Evolutionary conservation across 2,329 filamentous ascomycete genomes (phyloP).

Genomic region (Alternaria dauci): DNA sequence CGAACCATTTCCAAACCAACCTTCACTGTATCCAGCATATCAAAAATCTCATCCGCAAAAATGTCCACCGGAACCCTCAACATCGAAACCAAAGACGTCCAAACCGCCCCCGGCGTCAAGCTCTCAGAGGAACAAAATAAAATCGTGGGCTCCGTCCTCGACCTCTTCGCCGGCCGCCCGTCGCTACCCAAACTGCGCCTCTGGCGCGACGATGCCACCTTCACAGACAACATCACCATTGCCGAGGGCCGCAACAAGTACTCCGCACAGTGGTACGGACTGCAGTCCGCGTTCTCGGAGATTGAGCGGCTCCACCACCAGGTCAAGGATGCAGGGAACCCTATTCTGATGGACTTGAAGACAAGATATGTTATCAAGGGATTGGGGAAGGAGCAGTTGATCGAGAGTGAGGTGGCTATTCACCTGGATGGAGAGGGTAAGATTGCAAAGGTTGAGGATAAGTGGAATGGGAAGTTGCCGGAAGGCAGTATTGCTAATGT

Average conservation of each 20-base stretch:
- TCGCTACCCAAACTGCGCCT: conserved; percentile 66
- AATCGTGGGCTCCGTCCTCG: conserved; percentile 66
- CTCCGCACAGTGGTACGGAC: conserved; percentile 66
- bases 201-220: conserved; percentile 66
- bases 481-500: conserved; percentile 61
- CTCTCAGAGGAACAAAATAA: conserved; percentile 62
- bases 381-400: conserved; percentile 60
- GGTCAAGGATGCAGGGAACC: conserved; percentile 65
- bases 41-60: conserved; percentile 27
- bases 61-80: conserved; percentile 51
- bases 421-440: conserved; percentile 54
- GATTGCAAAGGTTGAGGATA: conserved; percentile 63
- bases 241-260: conserved; percentile 64
- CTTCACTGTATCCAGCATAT: conserved; percentile 16
- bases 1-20: conserved; percentile 28
- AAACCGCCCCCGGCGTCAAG: conserved; percentile 60
- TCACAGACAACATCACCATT: conserved; percentile 67
- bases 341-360: conserved; percentile 65
- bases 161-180: conserved; percentile 69
- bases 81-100: conserved; percentile 65
- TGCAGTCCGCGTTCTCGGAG: conserved; percentile 65
- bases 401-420: conserved; percentile 60
- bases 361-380: conserved; percentile 64
- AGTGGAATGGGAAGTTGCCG: conserved; percentile 63
- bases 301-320: conserved; percentile 65